phyloP scores from a whole-genome alignment of 2,329 filamentous ascomycete genomes.

The Apiospora pterosperma region DNA sequence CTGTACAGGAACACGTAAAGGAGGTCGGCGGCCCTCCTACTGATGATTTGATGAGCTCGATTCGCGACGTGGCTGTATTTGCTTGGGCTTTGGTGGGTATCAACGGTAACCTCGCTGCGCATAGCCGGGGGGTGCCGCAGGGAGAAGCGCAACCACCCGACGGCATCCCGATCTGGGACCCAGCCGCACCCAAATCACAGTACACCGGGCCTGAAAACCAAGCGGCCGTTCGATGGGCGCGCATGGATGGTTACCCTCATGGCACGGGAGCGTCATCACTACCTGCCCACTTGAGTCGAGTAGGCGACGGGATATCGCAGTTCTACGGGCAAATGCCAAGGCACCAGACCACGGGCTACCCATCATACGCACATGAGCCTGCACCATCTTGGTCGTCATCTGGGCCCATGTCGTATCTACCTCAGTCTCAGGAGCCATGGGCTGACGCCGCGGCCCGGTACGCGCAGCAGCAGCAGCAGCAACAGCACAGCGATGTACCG shows the following conservation, averaged over 20 bases:
- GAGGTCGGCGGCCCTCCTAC: slow-evolving; percentile 50
- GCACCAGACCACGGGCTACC: background rate
- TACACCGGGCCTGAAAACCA: slow-evolving; percentile 36
- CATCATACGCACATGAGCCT: background rate
- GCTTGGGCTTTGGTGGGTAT: slow-evolving; percentile 80
- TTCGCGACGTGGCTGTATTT: slow-evolving; percentile 83
- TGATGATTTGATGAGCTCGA: slow-evolving; percentile 71
- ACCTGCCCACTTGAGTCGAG: background rate
- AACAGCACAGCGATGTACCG: background rate
- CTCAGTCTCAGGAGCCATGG: background rate
- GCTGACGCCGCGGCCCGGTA: background rate
- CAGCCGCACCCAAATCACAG: slow-evolving; percentile 27
- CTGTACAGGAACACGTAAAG: slow-evolving; percentile 39
- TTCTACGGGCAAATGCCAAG: background rate
- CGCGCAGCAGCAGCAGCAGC: background rate
- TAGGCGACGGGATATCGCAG: background rate
- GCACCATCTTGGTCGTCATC: background rate
- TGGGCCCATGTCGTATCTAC: background rate
- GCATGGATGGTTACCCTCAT: slow-evolving; percentile 7
- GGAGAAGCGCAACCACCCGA: slow-evolving; percentile 62
- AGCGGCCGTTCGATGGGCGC: slow-evolving; percentile 23
- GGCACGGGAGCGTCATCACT: background rate
- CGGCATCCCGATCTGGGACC: slow-evolving; percentile 60
- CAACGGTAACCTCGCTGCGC: slow-evolving; percentile 69
- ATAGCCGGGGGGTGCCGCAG: slow-evolving; percentile 57